Conservation (phyloP, 2,329 filamentous ascomycete genomes). For the Xylaria multiplex region DNA sequence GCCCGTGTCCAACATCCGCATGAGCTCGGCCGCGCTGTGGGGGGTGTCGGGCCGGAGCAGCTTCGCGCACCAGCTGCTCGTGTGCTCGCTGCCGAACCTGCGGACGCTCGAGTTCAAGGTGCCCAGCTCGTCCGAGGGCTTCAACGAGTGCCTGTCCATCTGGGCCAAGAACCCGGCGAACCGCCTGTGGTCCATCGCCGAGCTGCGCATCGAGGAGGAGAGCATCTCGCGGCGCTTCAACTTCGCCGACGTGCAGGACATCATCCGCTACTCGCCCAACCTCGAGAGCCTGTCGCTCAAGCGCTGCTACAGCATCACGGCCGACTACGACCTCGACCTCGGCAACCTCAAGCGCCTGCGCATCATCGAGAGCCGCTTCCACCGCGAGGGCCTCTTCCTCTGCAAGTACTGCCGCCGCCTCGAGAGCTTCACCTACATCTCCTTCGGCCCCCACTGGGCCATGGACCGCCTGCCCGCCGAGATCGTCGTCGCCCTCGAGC, state of each 20-base stretch:
- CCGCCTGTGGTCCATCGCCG: slow-evolving; percentile 36
- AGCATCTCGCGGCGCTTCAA: slow-evolving; percentile 38
- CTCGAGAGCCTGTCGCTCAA: slow-evolving; percentile 37
- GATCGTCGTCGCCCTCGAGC: slow-evolving; percentile 37
- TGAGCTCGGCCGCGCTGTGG: slow-evolving; percentile 38
- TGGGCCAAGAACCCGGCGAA: slow-evolving; percentile 37
- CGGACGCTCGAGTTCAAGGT: slow-evolving; percentile 35
- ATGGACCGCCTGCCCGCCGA: slow-evolving; percentile 38
- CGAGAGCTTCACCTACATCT: slow-evolving; percentile 39
- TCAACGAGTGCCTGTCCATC: slow-evolving; percentile 39
- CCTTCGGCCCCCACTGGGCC: slow-evolving; percentile 37
- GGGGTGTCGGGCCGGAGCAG: slow-evolving; percentile 35
- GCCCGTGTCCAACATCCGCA: slow-evolving; percentile 37
- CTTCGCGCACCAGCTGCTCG: slow-evolving; percentile 37
- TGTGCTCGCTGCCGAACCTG: slow-evolving; percentile 37
- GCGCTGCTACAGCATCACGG: slow-evolving; percentile 37
- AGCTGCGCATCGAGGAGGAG: slow-evolving; percentile 37
- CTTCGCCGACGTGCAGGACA: slow-evolving; percentile 38
- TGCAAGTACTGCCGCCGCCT: slow-evolving; percentile 38
- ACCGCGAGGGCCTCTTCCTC: slow-evolving; percentile 37
- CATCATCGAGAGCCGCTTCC: slow-evolving; percentile 38
- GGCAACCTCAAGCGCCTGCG: slow-evolving; percentile 33
- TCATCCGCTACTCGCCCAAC: slow-evolving; percentile 38
- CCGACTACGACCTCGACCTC: slow-evolving; percentile 37
- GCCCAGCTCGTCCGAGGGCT: slow-evolving; percentile 35